Evolutionary conservation across 176 grass and related monocot species (phyloP).

Genomic region (Musa acuminata): DNA sequence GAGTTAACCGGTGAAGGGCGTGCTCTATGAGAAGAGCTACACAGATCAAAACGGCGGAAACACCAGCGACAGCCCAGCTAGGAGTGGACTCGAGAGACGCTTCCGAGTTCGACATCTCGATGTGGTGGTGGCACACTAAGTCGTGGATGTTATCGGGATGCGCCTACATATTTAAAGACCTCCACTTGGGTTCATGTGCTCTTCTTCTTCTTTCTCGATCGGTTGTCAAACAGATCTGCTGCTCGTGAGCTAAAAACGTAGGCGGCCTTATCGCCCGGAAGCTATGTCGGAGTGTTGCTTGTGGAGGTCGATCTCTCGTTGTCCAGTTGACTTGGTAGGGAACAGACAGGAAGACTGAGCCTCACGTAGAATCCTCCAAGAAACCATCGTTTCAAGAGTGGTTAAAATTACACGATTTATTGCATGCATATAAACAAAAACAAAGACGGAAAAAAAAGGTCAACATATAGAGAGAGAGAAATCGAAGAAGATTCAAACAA

Average conservation of each 20-base stretch:
- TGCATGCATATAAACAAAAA: too few relatives aligned
- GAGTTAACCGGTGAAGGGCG: neutral
- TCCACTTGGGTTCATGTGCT: too few relatives aligned
- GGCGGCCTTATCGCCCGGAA: neutral
- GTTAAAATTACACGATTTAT: too few relatives aligned
- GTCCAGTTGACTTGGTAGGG: too few relatives aligned
- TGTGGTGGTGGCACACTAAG: neutral
- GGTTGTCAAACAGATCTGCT: neutral
- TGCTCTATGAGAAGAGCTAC: conserved; percentile 1
- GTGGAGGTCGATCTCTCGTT: too few relatives aligned
- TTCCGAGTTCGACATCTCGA: neutral
- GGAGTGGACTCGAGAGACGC: conserved; percentile 11
- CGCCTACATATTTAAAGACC: neutral
- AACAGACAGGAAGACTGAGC: neutral
- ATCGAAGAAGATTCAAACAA: too few relatives aligned
- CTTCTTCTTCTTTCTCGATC: too few relatives aligned
- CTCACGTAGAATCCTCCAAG: neutral
- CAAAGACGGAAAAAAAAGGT: too few relatives aligned
- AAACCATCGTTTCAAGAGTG: too few relatives aligned
- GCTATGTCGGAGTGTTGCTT: too few relatives aligned
- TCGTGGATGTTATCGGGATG: neutral
- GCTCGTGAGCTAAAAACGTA: neutral
- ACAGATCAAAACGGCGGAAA: neutral
- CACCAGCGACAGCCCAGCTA: conserved; percentile 4
- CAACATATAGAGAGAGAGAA: too few relatives aligned